These are phyloP conservation scores for Boletus semigastroideus DNA, from an alignment of 1,284 basidiomycete species.

Conservation along the genomic window DNA sequence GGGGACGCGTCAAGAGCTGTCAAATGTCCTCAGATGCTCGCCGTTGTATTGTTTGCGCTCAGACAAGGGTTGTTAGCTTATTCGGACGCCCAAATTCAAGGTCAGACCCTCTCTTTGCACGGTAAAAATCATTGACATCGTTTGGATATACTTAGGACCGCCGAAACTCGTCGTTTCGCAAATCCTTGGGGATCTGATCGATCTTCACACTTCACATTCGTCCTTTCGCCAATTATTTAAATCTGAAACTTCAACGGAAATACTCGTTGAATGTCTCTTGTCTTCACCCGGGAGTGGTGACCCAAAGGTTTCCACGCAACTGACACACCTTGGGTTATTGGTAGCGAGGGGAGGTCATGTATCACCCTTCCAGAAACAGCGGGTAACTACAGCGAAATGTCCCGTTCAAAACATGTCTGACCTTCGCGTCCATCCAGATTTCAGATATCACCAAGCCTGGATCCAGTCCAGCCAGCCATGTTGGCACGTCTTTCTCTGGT, in stretches of 20 bases:
- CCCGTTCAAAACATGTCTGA: conserved; percentile 3
- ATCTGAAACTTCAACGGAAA: conserved; percentile 62
- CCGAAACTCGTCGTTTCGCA: conserved; percentile 16
- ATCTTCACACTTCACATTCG: conserved; percentile 54
- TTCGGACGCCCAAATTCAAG: conserved; percentile 13
- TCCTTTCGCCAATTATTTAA: conserved; percentile 71
- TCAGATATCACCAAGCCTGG: conserved; percentile 20
- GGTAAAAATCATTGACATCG: not conserved
- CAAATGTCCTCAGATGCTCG: conserved; percentile 50
- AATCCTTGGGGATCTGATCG: conserved; percentile 65
- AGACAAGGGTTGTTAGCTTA: conserved; percentile 39
- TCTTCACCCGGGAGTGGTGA: conserved; percentile 44
- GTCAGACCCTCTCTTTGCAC: conserved; percentile 2
- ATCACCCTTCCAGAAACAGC: conserved; percentile 60
- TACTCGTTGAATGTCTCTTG: conserved; percentile 64
- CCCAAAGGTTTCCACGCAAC: conserved; percentile 55
- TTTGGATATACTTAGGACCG: conserved; percentile 18
- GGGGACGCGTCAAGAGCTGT: conserved; percentile 6
- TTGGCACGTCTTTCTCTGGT: conserved; percentile 1
- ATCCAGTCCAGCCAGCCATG: not conserved
- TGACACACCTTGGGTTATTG: conserved; percentile 64
- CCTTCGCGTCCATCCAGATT: conserved; percentile 15
- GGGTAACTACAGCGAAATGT: conserved; percentile 42
- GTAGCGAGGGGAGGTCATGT: conserved; percentile 63
- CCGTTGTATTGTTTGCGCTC: conserved; percentile 63